Base-by-base conservation (phyloP, 2,329 filamentous ascomycete species). In the Sordariomycetes sp. region DNA sequence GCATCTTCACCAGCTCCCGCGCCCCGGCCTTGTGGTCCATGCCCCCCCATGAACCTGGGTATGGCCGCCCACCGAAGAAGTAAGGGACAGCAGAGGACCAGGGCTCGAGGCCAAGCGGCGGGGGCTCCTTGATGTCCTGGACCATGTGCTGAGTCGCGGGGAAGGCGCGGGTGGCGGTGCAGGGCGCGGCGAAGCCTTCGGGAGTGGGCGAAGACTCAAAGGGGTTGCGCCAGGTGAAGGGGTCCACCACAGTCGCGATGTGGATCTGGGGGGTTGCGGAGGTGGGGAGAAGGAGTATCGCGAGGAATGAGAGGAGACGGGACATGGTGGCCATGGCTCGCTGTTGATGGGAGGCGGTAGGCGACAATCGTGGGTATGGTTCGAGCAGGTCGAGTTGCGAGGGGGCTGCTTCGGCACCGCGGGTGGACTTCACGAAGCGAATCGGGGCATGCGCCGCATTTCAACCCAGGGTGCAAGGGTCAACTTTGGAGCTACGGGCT, bases 11-110 rank as follows among this genome's bases (percentile, higher is more conserved):
- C 20, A 73, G 59, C 58, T 72, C 69, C 50, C 72, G 65, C 28
- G 70, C 63, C 12, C 62, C 58, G 15, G 69, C 72, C 59, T 72
- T 70, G 45, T 68, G 65, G 59, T 75, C 73, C 32, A 70, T 65
- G 15, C 74, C 74, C 35, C 67, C 65, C 72, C 72, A 76, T 15
- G 66, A 70, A 7, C 74, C 74, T 1, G 69, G 67, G 62, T 72
- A 69, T 2, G 63, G 61, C 25, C 63, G 58, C 1, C 63, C 60
- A 2, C 60, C 58, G 51, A 68, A 59, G 53, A 65, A 66, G 28
- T 59, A 61, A 34, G 65, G 61, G 17, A 69, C 63, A 3, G 61
- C 65, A 6, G 62, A 59, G 24, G 60, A 58, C 64, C 65, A 69
- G 0, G 66, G 67, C 2, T 62, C 59, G 2, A 68, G 60, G 0